Percentiles rank a stretch among this genome's conserved stretches.
Evolutionary conservation across 2,329 filamentous ascomycete genomes (phyloP).

Genomic region (Dryadomyces sulphureus): DNA sequence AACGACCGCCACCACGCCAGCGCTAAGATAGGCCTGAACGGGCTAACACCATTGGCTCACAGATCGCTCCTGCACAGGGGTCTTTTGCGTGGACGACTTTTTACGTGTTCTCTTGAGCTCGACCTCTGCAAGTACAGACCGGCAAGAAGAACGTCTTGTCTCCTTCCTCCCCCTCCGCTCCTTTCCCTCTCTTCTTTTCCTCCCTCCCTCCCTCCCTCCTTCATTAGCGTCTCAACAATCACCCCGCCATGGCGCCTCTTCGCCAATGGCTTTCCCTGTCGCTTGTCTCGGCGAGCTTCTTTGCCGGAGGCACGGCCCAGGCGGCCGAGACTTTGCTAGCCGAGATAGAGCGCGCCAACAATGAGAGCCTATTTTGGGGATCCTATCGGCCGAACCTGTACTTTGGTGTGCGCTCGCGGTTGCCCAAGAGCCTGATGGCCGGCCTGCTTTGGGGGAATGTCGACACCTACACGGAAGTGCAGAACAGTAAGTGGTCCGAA

Average conservation of each 20-base stretch:
- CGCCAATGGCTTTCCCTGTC: conserved; percentile 9
- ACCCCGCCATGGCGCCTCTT: conserved; percentile 9
- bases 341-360: conserved; percentile 42
- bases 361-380: conserved; percentile 87
- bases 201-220: neutral
- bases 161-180: too few species aligned
- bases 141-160: too few species aligned
- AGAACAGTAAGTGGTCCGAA: conserved; percentile 40
- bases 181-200: neutral
- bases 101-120: too few species aligned
- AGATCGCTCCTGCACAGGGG: conserved; percentile 7
- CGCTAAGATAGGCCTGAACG: neutral
- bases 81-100: too few species aligned
- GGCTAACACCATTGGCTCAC: neutral
- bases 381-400: conserved; percentile 90
- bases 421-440: conserved; percentile 67
- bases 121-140: too few species aligned
- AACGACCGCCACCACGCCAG: neutral
- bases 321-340: conserved; percentile 24
- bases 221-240: neutral
- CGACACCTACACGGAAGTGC: conserved; percentile 61
- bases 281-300: conserved; percentile 6
- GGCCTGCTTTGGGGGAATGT: conserved; percentile 82
- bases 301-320: conserved; percentile 8
- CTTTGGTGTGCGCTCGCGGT: conserved; percentile 73